A percentile compares a stretch with the other conserved stretches of the same genome.
These are phyloP conservation scores for Veloporphyrellus conicus DNA, from an alignment of 1,284 basidiomycete genomes.

Conservation along the genomic window DNA sequence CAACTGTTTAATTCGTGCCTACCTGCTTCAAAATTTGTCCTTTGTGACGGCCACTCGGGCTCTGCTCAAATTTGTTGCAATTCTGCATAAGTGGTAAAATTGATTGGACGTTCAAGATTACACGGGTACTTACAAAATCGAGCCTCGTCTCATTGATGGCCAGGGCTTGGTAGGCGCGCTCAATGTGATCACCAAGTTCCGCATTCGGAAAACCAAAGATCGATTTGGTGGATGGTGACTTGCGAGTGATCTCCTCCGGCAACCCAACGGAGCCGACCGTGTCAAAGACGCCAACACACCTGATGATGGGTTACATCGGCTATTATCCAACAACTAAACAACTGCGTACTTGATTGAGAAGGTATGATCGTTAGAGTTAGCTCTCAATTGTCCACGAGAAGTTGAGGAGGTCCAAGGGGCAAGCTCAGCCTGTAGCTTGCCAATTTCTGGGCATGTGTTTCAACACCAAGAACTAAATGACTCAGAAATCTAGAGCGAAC, in stretches of 20 bases:
- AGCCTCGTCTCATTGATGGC: slow-evolving; percentile 60
- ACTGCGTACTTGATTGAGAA: slow-evolving; percentile 59
- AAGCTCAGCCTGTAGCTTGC: slow-evolving; percentile 41
- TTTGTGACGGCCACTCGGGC: slow-evolving; percentile 46
- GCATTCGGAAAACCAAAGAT: slow-evolving; percentile 64
- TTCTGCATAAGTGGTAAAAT: slow-evolving; percentile 36
- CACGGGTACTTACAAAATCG: slow-evolving; percentile 53
- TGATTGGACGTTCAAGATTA: neutral
- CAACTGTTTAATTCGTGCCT: slow-evolving; percentile 10
- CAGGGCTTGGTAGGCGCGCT: slow-evolving; percentile 61
- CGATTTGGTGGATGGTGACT: slow-evolving; percentile 37
- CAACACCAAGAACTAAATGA: neutral
- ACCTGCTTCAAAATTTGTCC: slow-evolving; percentile 62
- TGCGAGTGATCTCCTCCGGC: slow-evolving; percentile 55
- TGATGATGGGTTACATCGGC: slow-evolving; percentile 25
- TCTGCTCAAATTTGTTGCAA: slow-evolving; percentile 61
- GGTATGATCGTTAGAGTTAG: slow-evolving; percentile 39
- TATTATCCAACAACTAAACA: neutral
- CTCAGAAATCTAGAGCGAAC: slow-evolving; percentile 32
- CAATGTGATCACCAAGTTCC: slow-evolving; percentile 56
- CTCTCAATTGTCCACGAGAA: slow-evolving; percentile 51
- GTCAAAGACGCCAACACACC: slow-evolving; percentile 69
- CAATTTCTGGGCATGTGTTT: slow-evolving; percentile 38
- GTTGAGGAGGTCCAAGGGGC: slow-evolving; percentile 47
- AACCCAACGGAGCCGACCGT: slow-evolving; percentile 67